phyloP scores from a whole-genome alignment of 257 asterid species.

The Salvia hispanica region DNA sequence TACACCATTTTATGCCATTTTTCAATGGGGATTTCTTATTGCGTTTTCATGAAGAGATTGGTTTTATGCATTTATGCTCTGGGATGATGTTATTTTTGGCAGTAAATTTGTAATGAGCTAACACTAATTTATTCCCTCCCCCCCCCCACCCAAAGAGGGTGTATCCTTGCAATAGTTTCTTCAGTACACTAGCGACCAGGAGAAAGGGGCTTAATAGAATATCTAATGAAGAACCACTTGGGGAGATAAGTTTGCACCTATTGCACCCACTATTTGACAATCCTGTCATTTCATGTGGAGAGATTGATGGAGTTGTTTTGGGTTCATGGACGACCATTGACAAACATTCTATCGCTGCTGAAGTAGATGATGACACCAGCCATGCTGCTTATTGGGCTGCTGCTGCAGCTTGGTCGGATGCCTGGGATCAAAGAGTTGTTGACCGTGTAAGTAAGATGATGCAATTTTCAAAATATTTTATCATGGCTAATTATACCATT shows the following conservation, averaged over 20 bases:
- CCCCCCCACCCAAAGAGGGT: slow-evolving; percentile 62
- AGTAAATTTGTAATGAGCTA: slow-evolving; percentile 46
- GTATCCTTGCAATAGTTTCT: slow-evolving; percentile 90
- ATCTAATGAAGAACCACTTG: slow-evolving; percentile 41
- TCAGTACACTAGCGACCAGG: slow-evolving; percentile 60
- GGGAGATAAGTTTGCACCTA: slow-evolving; percentile 53
- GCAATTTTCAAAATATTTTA: slow-evolving; percentile 16
- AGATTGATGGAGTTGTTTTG: slow-evolving; percentile 90
- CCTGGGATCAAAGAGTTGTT: slow-evolving; percentile 89
- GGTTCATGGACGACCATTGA: slow-evolving; percentile 78
- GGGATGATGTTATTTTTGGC: slow-evolving; percentile 21
- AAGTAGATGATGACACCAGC: slow-evolving; percentile 69
- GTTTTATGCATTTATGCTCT: slow-evolving; percentile 21
- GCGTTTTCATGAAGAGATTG: background rate
- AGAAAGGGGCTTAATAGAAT: slow-evolving; percentile 52
- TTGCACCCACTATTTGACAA: slow-evolving; percentile 58
- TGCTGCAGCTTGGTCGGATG: slow-evolving; percentile 93
- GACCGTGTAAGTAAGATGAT: slow-evolving; percentile 73
- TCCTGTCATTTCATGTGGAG: slow-evolving; percentile 70
- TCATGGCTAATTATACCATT: slow-evolving; percentile 11
- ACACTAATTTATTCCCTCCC: slow-evolving; percentile 39
- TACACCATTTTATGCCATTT: background rate
- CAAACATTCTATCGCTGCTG: slow-evolving; percentile 56
- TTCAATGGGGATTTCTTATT: background rate
- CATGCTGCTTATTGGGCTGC: slow-evolving; percentile 93